phyloP scores from a whole-genome alignment of 2,329 filamentous ascomycete genomes.

The Pseudopithomyces maydicus region DNA sequence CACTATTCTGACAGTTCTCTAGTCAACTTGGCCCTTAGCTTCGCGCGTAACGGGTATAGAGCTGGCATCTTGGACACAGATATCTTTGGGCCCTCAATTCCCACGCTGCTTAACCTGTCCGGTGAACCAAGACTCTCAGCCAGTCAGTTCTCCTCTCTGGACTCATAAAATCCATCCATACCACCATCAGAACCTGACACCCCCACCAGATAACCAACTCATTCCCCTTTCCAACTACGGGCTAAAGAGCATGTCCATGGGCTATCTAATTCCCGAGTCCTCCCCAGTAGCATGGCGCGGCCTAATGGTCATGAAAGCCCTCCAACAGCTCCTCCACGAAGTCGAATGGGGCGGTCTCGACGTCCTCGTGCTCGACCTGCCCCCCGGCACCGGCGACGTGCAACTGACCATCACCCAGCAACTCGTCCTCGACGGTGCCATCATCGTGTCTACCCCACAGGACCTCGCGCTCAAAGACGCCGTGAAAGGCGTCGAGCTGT shows the following conservation, averaged over 20 bases:
- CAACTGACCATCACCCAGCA: conserved; percentile 98
- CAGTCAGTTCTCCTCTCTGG: conserved; percentile 57
- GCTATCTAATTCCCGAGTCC: conserved; percentile 80
- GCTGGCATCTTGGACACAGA: conserved; percentile 92
- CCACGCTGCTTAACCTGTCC: conserved; percentile 82
- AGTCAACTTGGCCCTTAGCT: conserved; percentile 83
- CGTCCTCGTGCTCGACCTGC: conserved; percentile 85
- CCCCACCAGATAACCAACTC: conserved; percentile 71
- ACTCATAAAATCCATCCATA: neutral
- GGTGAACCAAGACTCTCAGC: conserved; percentile 77
- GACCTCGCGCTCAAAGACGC: conserved; percentile 92
- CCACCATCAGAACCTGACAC: conserved; percentile 9
- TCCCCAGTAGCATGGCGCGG: conserved; percentile 94
- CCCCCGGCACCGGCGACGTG: conserved; percentile 92
- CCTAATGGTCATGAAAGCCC: conserved; percentile 95
- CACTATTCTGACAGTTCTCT: conserved; percentile 6
- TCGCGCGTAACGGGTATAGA: conserved; percentile 79
- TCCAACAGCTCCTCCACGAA: conserved; percentile 93
- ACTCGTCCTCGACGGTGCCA: conserved; percentile 80
- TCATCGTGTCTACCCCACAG: conserved; percentile 93
- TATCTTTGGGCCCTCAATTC: conserved; percentile 95
- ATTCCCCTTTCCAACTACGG: conserved; percentile 92
- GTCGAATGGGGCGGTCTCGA: conserved; percentile 93
- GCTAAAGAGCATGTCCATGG: conserved; percentile 98
- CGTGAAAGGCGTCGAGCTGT: conserved; percentile 90